Conservation (phyloP, 441 rosid species). For the Corymbia calophylla region DNA sequence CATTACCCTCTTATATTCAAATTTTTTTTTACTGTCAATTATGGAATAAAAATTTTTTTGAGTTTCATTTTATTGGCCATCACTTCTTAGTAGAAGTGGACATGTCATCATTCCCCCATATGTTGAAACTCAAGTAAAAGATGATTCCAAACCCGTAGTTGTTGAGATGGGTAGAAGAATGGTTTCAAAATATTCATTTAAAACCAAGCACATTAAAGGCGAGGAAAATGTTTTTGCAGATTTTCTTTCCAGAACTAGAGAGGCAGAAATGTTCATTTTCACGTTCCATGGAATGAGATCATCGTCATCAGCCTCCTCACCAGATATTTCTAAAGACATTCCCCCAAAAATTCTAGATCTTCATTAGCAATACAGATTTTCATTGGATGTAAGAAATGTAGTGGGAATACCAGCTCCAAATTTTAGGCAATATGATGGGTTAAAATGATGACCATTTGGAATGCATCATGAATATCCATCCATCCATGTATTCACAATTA, state of each 20-base stretch:
- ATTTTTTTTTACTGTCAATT: rapidly evolving
- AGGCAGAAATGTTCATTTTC: background rate
- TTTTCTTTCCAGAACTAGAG: background rate
- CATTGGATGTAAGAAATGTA: background rate
- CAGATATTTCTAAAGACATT: background rate
- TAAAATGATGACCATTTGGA: background rate
- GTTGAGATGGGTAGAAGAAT: background rate
- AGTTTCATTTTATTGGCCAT: background rate
- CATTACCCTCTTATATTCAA: background rate
- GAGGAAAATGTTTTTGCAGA: rapidly evolving
- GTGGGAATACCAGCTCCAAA: background rate
- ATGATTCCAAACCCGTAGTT: rapidly evolving
- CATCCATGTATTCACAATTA: background rate
- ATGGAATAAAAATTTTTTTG: background rate
- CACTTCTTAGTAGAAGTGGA: rapidly evolving
- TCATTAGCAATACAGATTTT: background rate
- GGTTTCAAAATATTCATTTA: background rate
- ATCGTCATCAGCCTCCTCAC: background rate
- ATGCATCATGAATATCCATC: background rate
- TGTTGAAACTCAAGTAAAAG: background rate
- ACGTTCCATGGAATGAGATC: background rate
- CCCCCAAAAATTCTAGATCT: background rate
- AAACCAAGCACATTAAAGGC: background rate
- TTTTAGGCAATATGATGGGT: background rate
- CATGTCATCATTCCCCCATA: background rate